Percentiles rank a stretch among this genome's conserved stretches.
phyloP scores from a whole-genome alignment of 208 protist species.

The Blechomonas ayalai region DNA sequence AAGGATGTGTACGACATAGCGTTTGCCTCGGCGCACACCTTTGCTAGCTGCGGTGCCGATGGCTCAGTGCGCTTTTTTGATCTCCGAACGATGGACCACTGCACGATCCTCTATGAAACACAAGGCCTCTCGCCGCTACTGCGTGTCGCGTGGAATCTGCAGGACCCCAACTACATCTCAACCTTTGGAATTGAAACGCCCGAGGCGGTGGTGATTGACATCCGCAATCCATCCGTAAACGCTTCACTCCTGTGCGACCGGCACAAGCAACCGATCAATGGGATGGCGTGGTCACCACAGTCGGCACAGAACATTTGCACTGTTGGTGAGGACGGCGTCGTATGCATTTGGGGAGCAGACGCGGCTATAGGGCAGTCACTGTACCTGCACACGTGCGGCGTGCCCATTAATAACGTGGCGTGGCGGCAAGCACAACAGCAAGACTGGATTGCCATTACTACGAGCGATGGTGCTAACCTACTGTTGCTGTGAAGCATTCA shows the following conservation, averaged over 20 bases:
- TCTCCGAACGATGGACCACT: constrained; percentile 95
- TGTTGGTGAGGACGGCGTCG: constrained; percentile 94
- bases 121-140: constrained; percentile 88
- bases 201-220: constrained; percentile 95
- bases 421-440: constrained; percentile 65
- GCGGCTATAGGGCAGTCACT: constrained; percentile 34
- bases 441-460: constrained; percentile 84
- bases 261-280: constrained; percentile 93
- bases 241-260: constrained; percentile 72
- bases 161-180: constrained; percentile 95
- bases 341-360: constrained; percentile 96
- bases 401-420: constrained; percentile 80
- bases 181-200: constrained; percentile 93
- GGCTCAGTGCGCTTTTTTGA: constrained; percentile 98
- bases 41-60: constrained; percentile 97
- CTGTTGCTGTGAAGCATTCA: constrained; percentile 68
- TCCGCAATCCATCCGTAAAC: constrained; percentile 84
- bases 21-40: constrained; percentile 93
- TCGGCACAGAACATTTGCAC: constrained; percentile 92
- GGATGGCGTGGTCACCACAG: constrained; percentile 94
- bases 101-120: constrained; percentile 98
- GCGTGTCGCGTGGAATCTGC: constrained; percentile 96
- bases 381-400: constrained; percentile 47
- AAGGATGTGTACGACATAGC: constrained; percentile 99
- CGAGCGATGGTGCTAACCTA: constrained; percentile 54